Evolutionary conservation across 257 asterid genomes (phyloP).

Genomic region (Fraxinus anomala): DNA sequence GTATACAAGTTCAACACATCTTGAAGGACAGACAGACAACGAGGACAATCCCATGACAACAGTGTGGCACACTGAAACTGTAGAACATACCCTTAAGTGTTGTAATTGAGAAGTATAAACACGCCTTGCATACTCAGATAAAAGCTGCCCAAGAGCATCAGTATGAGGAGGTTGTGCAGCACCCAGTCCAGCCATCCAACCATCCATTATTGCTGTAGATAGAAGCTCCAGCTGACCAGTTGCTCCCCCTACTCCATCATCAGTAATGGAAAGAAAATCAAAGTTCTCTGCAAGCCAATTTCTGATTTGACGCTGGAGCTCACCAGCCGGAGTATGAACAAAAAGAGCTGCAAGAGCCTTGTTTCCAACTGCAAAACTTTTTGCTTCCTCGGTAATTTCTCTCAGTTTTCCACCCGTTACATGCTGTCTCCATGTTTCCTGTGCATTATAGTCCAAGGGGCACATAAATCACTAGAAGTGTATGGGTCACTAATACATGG

Average conservation of each 20-base stretch:
- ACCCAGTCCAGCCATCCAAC: constrained; percentile 99
- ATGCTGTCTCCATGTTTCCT: constrained; percentile 95
- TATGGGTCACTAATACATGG: constrained; percentile 10
- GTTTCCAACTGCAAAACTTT: constrained; percentile 78
- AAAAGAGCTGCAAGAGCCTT: constrained; percentile 90
- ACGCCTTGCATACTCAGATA: constrained; percentile 87
- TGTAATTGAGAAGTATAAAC: constrained; percentile 90
- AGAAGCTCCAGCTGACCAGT: constrained; percentile 98
- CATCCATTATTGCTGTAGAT: constrained; percentile 99
- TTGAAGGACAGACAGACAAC: background rate
- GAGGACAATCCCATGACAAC: background rate
- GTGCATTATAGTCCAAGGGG: constrained; percentile 32
- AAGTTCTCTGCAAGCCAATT: constrained; percentile 98
- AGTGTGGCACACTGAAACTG: constrained; percentile 11
- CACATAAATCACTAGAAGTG: constrained; percentile 29
- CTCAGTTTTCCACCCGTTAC: constrained; percentile 96
- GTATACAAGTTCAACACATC: background rate
- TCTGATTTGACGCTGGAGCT: constrained; percentile 96
- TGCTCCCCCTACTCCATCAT: constrained; percentile 79
- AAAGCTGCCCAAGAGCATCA: constrained; percentile 98
- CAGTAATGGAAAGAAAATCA: constrained; percentile 84
- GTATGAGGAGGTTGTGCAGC: constrained; percentile 88
- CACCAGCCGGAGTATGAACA: constrained; percentile 99
- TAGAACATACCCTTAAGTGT: constrained; percentile 73
- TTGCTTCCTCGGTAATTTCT: constrained; percentile 97